Evolutionary conservation across 1,284 basidiomycete genomes (phyloP).

Genomic region (Malassezia japonica): DNA sequence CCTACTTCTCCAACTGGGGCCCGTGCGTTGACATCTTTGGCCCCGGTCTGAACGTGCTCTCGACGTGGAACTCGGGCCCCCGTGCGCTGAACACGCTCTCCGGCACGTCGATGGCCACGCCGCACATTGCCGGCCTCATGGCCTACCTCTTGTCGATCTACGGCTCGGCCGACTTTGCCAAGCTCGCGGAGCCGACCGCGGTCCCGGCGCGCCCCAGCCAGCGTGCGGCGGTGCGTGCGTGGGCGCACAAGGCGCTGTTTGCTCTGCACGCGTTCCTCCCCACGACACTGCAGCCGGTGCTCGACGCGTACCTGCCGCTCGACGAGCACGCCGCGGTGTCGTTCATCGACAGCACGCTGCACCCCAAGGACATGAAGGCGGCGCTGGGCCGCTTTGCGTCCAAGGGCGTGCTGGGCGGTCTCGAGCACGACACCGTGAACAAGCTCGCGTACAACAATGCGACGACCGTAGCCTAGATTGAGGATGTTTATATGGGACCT

Average conservation of each 20-base stretch:
- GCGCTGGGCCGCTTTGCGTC: slow-evolving; percentile 61
- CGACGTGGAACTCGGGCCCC: slow-evolving; percentile 50
- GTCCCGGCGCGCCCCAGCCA: neutral
- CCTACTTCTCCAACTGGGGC: slow-evolving; percentile 62
- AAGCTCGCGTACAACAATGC: slow-evolving; percentile 47
- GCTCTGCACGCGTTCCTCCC: neutral
- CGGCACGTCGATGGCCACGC: slow-evolving; percentile 57
- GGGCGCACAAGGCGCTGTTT: neutral
- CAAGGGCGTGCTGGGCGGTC: slow-evolving; percentile 52
- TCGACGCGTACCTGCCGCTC: neutral
- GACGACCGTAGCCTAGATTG: slow-evolving; percentile 12
- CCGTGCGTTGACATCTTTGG: slow-evolving; percentile 72
- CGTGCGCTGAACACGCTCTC: slow-evolving; percentile 61
- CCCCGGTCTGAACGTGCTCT: slow-evolving; percentile 66
- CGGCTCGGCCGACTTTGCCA: slow-evolving; percentile 37
- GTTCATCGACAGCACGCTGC: slow-evolving; percentile 50
- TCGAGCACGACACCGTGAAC: slow-evolving; percentile 41
- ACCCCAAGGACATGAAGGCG: slow-evolving; percentile 63
- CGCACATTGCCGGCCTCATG: slow-evolving; percentile 51
- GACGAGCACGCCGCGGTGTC: slow-evolving; percentile 17
- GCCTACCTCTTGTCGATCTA: slow-evolving; percentile 58
- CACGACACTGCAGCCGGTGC: neutral
- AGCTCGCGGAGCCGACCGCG: neutral
- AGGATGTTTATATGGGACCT: neutral
- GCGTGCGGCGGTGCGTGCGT: neutral